Evolutionary conservation across 139 green algal genomes (phyloP).

Genomic region (Dunaliella primolecta): DNA sequence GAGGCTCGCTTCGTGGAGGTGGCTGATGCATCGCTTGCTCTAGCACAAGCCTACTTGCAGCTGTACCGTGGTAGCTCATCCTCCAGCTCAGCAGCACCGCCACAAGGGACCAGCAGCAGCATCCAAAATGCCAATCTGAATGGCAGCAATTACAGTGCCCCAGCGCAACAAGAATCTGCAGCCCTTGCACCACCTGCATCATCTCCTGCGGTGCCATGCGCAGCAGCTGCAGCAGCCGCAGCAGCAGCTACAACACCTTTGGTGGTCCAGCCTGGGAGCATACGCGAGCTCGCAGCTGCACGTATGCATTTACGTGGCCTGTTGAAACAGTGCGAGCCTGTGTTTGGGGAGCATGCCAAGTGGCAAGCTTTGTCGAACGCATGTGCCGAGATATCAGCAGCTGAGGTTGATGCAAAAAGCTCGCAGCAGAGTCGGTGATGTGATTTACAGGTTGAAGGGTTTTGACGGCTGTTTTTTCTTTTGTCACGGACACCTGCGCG

Average conservation of each 20-base stretch:
- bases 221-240: not conserved
- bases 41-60: constrained; percentile 41
- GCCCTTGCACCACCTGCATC: not conserved
- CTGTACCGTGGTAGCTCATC: not conserved
- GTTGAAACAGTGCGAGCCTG: constrained; percentile 56
- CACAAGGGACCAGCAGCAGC: not conserved
- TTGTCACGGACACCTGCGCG: too few relatives aligned
- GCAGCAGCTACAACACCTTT: not conserved
- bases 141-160: not conserved
- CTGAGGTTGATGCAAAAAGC: not conserved
- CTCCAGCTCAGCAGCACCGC: not conserved
- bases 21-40: constrained; percentile 42
- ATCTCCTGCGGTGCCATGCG: not conserved
- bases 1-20: constrained; percentile 44
- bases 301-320: constrained; percentile 71
- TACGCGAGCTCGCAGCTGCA: constrained; percentile 56
- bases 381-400: not conserved
- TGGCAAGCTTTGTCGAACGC: not conserved
- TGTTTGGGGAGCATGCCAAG: constrained; percentile 38
- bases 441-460: too few relatives aligned
- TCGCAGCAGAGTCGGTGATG: too few relatives aligned
- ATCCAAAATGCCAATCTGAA: not conserved
- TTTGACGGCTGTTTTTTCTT: too few relatives aligned
- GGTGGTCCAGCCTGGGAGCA: not conserved
- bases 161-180: not conserved